Base-by-base conservation (phyloP, 495 filamentous ascomycete genomes). In the Podospora pseudopauciseta region DNA sequence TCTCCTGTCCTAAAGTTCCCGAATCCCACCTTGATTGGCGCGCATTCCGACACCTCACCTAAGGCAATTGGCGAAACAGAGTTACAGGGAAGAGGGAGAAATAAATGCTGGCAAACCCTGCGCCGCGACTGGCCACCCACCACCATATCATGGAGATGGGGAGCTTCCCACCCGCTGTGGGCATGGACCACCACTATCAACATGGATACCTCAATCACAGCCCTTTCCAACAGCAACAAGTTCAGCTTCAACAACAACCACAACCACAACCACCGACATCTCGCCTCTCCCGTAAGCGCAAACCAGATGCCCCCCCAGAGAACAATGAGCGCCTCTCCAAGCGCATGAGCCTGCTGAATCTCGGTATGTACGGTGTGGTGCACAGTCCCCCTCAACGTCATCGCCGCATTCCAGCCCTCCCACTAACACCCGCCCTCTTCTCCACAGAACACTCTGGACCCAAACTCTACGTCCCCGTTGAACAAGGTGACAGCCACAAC, bases 321-420 rank as follows among this genome's bases (percentile, higher is more conserved):
- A 70, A 71, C 66, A 84, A 85, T 66, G 83, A 87, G 68, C 83
- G 89, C 23, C 80, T 93, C 27, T 86, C 88, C 53, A 99, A 99
- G 81, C 85, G 89, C 71, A 85, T 99, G 76, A 89, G 90, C 73
- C 80, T 88, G 64, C 86, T 99, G 20, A 91, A 93, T 76, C 81
- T 97, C 64, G 90, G 92, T 94, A 87, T 70, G 86, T 79, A 18
- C 23, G 54, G 16, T 56, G 19, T 56, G 54, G 19, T 18, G 55
- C 55, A 20, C n/a, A 20, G 55, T 58, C 55, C 55, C n/a, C 55
- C 55, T 32, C 30, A 32, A 32, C 55, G 55, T 70, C 58, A 61
- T 67, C 53, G 32, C 16, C 65, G 15, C 26, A 66, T 64, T 16
- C 44, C 65, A 65, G 32, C 58, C 67, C 34, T 30, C 64, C n/a